Evolutionary conservation across 2,329 filamentous ascomycete species (phyloP).

Genomic region (Fusarium haematococcum): DNA sequence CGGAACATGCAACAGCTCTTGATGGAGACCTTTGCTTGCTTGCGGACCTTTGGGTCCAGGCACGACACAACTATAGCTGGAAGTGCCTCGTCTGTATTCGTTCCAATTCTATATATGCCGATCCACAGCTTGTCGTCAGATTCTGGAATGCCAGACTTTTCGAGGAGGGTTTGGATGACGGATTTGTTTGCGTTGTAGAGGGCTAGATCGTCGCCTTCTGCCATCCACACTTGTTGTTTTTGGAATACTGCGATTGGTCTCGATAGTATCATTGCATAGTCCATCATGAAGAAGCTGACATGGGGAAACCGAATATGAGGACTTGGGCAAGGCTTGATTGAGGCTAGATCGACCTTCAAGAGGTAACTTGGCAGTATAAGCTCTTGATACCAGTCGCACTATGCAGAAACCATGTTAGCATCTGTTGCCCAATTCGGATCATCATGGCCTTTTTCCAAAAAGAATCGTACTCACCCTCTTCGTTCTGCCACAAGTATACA

Average conservation of each 20-base stretch:
- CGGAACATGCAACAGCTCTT: background rate
- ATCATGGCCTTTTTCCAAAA: background rate
- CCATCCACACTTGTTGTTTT: background rate
- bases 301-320: no score
- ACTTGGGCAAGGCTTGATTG: no score
- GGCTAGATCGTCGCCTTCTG: background rate
- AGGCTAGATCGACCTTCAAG: background rate
- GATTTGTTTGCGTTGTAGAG: background rate
- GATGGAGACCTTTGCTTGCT: background rate
- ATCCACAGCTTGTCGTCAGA: background rate
- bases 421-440: background rate
- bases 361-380: background rate
- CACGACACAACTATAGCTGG: background rate
- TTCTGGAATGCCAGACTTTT: background rate
- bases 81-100: background rate
- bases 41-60: background rate
- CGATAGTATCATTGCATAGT: background rate
- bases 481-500: background rate
- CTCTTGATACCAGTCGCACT: background rate
- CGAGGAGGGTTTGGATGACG: background rate
- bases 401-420: background rate
- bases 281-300: background rate
- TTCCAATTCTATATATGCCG: background rate
- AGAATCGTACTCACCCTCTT: background rate
- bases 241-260: background rate